Conservation (phyloP, 73 alveolate species). For the Paramecium sonneborni region DNA sequence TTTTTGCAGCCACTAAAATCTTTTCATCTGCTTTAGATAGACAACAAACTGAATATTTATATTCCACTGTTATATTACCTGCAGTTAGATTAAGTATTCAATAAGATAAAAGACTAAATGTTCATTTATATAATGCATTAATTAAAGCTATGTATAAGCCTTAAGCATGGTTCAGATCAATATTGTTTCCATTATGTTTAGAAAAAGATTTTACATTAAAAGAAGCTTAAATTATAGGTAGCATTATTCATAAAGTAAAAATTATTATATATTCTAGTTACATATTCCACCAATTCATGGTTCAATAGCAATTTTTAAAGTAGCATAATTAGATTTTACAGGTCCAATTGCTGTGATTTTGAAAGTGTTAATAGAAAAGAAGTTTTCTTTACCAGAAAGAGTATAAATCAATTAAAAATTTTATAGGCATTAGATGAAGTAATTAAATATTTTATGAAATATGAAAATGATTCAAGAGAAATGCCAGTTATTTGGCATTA, state of each 20-base stretch:
- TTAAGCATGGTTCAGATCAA: slow-evolving; percentile 95
- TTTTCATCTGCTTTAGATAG: slow-evolving; percentile 86
- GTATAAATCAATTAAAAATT: slow-evolving; percentile 55
- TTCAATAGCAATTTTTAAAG: slow-evolving; percentile 89
- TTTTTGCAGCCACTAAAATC: slow-evolving; percentile 86
- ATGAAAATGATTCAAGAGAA: slow-evolving; percentile 68
- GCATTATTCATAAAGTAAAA: slow-evolving; percentile 80
- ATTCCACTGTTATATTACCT: slow-evolving; percentile 83
- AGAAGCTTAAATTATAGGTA: slow-evolving; percentile 96
- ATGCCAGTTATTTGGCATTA: slow-evolving; percentile 97
- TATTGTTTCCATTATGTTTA: slow-evolving; percentile 84
- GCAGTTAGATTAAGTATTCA: slow-evolving; percentile 85
- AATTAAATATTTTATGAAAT: slow-evolving; percentile 84
- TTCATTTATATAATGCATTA: slow-evolving; percentile 89
- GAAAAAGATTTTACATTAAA: slow-evolving; percentile 85
- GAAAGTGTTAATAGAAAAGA: slow-evolving; percentile 89
- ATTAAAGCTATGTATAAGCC: slow-evolving; percentile 94
- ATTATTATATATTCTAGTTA: background rate
- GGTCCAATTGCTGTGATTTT: slow-evolving; percentile 89
- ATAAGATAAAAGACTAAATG: slow-evolving; percentile 88
- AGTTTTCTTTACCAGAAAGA: slow-evolving; percentile 90
- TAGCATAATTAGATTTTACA: slow-evolving; percentile 78
- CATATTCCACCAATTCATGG: slow-evolving; percentile 92
- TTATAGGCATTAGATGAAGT: slow-evolving; percentile 74
- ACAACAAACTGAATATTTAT: slow-evolving; percentile 81